Base-by-base conservation (phyloP, 352 stramenopile species). In the Globisporangium sylvaticum region DNA sequence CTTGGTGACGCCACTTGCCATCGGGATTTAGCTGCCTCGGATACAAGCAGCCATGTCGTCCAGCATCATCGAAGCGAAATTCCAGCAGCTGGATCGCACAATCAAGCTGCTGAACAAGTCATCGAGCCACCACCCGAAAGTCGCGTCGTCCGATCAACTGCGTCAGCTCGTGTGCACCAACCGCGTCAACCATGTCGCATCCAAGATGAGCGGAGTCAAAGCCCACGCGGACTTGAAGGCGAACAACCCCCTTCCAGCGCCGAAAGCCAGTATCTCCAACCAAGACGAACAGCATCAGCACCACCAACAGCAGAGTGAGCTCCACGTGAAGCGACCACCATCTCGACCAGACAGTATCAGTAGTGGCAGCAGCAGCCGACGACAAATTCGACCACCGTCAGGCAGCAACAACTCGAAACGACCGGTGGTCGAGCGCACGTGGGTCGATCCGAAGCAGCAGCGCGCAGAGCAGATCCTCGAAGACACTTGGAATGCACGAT, bases 61-160 rank as follows among this genome's bases (percentile, higher is more conserved):
- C 9, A 81, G 75, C 52, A 78, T 89, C 54, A 83, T 90, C 42
- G 82, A 90, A 63, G 79, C 78, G 48, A 89, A 89, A 63, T 90
- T 89, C 66, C 78, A 84, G 64, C 70, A 76, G 25, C 62, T 90
- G 32, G 82, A 90, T 25, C 71, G 69, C 27, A 81, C 76, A 6
- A 88, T 87, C 54, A 78, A 77, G 42, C 60, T 79, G 48, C 60
- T 90, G 52, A 72, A 70, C 24, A 82, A 81, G 31, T 3, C 74
- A 31, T 29, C 74, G 18, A 63, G 58, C 12, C 54, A 58, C 0
- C 70, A 59, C 0, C 64, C 70, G 20, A 76, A 73, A 67, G 60
- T 83, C 6, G 67, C 74, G 14, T 87, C 78, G 14, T 83, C 78
- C 5, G 74, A 89, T 4, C 71, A 89, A 27, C 66, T 89, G 25